Evolutionary conservation across 805 yeast genomes (phyloP), one percentile per base, ranked within the genome.

Genomic region (Millerago galiae): DNA sequence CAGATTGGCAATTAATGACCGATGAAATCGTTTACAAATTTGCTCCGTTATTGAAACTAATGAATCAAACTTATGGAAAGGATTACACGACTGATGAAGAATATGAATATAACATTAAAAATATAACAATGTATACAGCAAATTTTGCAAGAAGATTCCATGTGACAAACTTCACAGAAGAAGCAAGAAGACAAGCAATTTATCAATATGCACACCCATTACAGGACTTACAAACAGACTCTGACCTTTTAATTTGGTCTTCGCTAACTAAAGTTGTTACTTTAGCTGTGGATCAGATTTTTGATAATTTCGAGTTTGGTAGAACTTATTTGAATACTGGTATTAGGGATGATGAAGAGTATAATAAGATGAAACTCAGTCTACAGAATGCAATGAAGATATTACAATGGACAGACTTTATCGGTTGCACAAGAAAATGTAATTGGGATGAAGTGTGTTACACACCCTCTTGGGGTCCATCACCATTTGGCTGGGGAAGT

Each of bases 401-500:
- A 3, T 33, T 42, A 8, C 30, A 34, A 25, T 42, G 45, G 42
- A 28, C 28, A 4, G 41, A 21, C 17, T 42, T 37, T 18, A 34
- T 35, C 12, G 37, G 26, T 6, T 42, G 45, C 26, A 12, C 38
- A 9, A 38, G 15, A 3, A 56, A 51, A 4, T 77, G 83, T 55
- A 61, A 50, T 0, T 56, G 61, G 59, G 70, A 74, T 49, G 78
- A 74, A 48, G 52, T 75, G 3, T 79, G 83, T 48, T 76, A 66
- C 42, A 68, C 75, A 13, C 83, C 83, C 2, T 71, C 80, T 0
- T 77, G 83, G 83, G 83, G 71, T 1, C 83, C 82, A 3, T 61
- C 72, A 1, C 80, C 80, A 4, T 35, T 75, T 18, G 72, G 74
- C 1, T 68, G 74, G 71, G 63, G 46, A 16, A 49, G 48, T 24